A percentile compares a stretch with the other conserved stretches of the same genome.
These are phyloP conservation scores for Babesia bigemina DNA, from an alignment of 169 alveolate species.

Conservation along the genomic window DNA sequence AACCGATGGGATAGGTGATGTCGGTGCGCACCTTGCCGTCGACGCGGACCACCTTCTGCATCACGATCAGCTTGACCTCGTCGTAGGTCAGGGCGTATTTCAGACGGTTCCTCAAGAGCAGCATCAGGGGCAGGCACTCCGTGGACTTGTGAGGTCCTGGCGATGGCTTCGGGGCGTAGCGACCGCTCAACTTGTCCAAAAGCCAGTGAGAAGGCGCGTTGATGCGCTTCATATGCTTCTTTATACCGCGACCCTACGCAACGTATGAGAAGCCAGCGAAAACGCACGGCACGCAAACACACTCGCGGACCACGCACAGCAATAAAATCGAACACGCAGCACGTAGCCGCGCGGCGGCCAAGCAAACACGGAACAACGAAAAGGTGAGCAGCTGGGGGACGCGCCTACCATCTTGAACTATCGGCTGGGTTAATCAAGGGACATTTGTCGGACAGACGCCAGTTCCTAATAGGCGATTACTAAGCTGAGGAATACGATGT, in stretches of 20 bases:
- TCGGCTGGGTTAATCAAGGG: slow-evolving; percentile 16
- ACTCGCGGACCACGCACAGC: neutral
- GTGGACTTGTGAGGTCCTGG: slow-evolving; percentile 97
- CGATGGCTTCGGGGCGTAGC: slow-evolving; percentile 88
- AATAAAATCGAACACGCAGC: neutral
- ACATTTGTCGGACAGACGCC: slow-evolving; percentile 21
- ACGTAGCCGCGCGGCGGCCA: neutral
- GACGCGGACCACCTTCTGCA: slow-evolving; percentile 94
- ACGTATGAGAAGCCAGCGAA: neutral
- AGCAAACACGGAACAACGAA: neutral
- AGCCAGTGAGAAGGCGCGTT: slow-evolving; percentile 99
- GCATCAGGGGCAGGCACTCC: slow-evolving; percentile 95
- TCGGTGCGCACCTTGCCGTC: slow-evolving; percentile 97
- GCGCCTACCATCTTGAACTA: slow-evolving; percentile 23
- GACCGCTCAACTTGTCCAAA: slow-evolving; percentile 96
- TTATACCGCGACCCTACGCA: slow-evolving; percentile 96
- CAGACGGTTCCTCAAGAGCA: slow-evolving; percentile 92
- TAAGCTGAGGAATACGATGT: slow-evolving; percentile 5
- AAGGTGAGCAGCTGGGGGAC: slow-evolving; percentile 2
- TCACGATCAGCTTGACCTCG: slow-evolving; percentile 93
- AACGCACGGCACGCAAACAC: slow-evolving; percentile 5
- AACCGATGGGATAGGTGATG: slow-evolving; percentile 96
- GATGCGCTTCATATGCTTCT: slow-evolving; percentile 98
- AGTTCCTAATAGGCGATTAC: slow-evolving; percentile 7
- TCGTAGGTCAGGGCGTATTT: slow-evolving; percentile 91